These are phyloP conservation scores for Hemerocallis citrina DNA, from an alignment of 106 monocot genomes.

Conservation along the genomic window DNA sequence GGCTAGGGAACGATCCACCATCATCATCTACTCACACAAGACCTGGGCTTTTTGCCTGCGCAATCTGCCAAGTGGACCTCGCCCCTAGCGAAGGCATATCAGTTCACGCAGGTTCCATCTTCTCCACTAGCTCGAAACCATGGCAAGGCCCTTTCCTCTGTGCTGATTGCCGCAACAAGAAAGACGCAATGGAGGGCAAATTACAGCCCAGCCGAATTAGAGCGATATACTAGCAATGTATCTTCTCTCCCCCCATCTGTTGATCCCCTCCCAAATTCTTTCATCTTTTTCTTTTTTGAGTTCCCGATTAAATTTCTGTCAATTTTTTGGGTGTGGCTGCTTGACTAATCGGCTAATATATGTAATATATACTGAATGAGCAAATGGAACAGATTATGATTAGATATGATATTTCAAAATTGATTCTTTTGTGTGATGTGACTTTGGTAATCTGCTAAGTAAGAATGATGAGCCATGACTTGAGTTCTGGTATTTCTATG, in stretches of 20 bases:
- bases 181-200: constrained; percentile 65
- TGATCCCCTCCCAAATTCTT: constrained; percentile 3
- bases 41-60: constrained; percentile 58
- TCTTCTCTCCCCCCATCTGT: not conserved
- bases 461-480: too few species aligned
- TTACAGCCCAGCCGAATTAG: constrained; percentile 39
- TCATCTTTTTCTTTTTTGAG: too few species aligned
- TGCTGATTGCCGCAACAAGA: constrained; percentile 65
- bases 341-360: too few species aligned
- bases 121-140: constrained; percentile 75
- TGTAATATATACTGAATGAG: not conserved
- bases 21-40: constrained; percentile 16
- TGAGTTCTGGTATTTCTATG: too few species aligned
- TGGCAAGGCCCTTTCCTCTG: constrained; percentile 97
- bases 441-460: too few species aligned
- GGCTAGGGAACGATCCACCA: constrained; percentile 52
- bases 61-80: constrained; percentile 80
- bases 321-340: too few species aligned
- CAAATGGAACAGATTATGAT: not conserved
- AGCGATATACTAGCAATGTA: constrained; percentile 19
- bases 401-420: not conserved
- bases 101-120: constrained; percentile 80
- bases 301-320: constrained; percentile 2
- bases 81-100: constrained; percentile 78
- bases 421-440: too few species aligned